These are phyloP conservation scores for Ichthyophthirius multifiliis DNA, from an alignment of 169 alveolate genomes.

Conservation along the genomic window DNA sequence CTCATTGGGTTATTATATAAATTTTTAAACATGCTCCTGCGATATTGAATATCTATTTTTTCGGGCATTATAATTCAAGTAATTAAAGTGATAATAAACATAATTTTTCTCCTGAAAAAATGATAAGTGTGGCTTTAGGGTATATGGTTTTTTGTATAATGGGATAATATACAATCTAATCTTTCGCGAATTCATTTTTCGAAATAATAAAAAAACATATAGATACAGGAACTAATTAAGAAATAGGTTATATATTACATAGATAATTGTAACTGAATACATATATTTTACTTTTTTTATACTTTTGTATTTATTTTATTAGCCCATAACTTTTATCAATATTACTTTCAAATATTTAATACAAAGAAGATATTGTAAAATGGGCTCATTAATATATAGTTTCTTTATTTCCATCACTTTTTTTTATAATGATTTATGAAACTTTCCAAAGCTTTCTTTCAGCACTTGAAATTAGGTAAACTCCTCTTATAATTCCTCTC, in stretches of 20 bases:
- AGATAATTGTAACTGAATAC: background rate
- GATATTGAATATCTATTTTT: background rate
- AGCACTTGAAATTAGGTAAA: background rate
- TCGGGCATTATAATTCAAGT: background rate
- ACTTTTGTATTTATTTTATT: background rate
- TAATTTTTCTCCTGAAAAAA: background rate
- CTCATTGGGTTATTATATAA: constrained; percentile 2
- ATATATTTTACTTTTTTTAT: background rate
- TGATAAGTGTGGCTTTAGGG: background rate
- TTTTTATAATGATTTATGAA: background rate
- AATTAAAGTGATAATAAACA: background rate
- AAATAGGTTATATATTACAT: background rate
- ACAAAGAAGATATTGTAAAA: background rate
- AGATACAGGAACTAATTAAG: background rate
- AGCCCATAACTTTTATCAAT: background rate
- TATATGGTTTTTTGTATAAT: background rate
- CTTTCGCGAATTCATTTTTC: background rate
- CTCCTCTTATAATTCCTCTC: background rate
- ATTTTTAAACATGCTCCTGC: background rate
- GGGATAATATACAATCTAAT: background rate
- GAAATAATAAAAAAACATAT: background rate
- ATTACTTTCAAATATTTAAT: background rate
- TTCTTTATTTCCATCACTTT: background rate
- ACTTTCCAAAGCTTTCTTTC: background rate
- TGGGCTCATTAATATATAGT: background rate